phyloP scores from a whole-genome alignment of 1,284 basidiomycete genomes.

The Ustilago crameri region DNA sequence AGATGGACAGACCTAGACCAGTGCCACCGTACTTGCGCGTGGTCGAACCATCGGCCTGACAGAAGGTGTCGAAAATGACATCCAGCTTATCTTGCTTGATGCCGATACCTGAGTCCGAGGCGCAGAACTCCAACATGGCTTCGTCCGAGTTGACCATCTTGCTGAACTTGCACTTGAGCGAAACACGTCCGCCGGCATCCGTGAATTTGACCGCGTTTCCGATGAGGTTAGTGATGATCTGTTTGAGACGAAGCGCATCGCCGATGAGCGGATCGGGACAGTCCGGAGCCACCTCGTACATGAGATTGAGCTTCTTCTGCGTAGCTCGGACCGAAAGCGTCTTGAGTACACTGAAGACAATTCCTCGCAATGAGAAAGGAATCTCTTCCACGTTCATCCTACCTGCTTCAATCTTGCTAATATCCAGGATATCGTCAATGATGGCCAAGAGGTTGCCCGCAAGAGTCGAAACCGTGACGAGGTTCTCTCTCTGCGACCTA shows the following conservation, averaged over 20 bases:
- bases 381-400: slow-evolving; percentile 99
- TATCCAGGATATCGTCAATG: slow-evolving; percentile 73
- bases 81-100: slow-evolving; percentile 99
- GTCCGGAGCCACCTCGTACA: slow-evolving; percentile 94
- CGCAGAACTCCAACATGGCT: slow-evolving; percentile 94
- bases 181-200: slow-evolving; percentile 84
- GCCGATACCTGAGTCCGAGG: slow-evolving; percentile 96
- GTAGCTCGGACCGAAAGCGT: slow-evolving; percentile 97
- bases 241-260: slow-evolving; percentile 81
- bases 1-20: slow-evolving; percentile 82
- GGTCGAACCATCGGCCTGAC: slow-evolving; percentile 86
- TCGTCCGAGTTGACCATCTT: slow-evolving; percentile 75
- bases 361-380: slow-evolving; percentile 95
- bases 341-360: slow-evolving; percentile 97
- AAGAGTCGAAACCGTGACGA: slow-evolving; percentile 93
- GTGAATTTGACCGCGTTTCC: slow-evolving; percentile 77
- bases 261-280: slow-evolving; percentile 98
- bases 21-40: slow-evolving; percentile 91
- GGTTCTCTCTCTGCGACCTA: slow-evolving; percentile 88
- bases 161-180: slow-evolving; percentile 83
- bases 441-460: slow-evolving; percentile 93
- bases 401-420: slow-evolving; percentile 79
- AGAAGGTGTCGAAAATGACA: slow-evolving; percentile 99
- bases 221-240: slow-evolving; percentile 66
- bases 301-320: slow-evolving; percentile 95